These are phyloP conservation scores for Salix arbutifolia DNA, from an alignment of 345 rosid genomes.

Conservation along the genomic window DNA sequence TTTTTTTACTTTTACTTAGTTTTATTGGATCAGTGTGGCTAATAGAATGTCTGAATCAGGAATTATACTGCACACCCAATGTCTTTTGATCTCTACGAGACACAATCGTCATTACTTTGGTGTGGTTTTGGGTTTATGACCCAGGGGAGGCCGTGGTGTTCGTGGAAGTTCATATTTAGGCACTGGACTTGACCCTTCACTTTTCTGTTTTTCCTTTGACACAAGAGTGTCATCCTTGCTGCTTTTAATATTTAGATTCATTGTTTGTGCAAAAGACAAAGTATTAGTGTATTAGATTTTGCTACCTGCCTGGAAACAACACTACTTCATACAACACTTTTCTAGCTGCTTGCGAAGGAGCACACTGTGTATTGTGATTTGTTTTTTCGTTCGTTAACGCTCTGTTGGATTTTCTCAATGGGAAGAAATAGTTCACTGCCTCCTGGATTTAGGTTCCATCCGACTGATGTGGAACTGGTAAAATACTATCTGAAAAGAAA, in stretches of 20 bases:
- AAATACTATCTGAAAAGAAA: conserved; percentile 64
- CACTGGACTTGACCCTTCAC: conserved; percentile 62
- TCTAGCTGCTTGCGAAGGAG: conserved; percentile 1
- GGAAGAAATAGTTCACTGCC: conserved; percentile 29
- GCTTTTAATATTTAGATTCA: background rate
- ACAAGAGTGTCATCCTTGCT: background rate
- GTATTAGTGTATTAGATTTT: background rate
- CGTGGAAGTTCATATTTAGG: conserved; percentile 47
- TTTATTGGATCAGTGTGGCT: conserved; percentile 5
- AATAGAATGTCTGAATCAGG: conserved; percentile 31
- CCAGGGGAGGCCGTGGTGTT: conserved; percentile 66
- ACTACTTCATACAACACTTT: background rate
- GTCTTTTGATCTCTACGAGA: conserved; percentile 39
- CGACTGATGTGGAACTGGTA: conserved; percentile 70
- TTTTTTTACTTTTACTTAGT: background rate
- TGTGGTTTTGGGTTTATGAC: conserved; percentile 61
- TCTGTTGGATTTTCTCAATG: conserved; percentile 28
- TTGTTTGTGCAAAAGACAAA: background rate
- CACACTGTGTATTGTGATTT: background rate
- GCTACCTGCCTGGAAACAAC: background rate
- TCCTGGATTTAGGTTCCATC: conserved; percentile 85
- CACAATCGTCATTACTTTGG: conserved; percentile 35
- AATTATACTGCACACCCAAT: conserved; percentile 34
- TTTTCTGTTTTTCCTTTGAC: background rate
- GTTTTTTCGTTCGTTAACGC: background rate